A percentile compares a stretch with the other conserved stretches of the same genome.
Conservation (phyloP, 2,329 filamentous ascomycete species). For the Bisporella sp. region DNA sequence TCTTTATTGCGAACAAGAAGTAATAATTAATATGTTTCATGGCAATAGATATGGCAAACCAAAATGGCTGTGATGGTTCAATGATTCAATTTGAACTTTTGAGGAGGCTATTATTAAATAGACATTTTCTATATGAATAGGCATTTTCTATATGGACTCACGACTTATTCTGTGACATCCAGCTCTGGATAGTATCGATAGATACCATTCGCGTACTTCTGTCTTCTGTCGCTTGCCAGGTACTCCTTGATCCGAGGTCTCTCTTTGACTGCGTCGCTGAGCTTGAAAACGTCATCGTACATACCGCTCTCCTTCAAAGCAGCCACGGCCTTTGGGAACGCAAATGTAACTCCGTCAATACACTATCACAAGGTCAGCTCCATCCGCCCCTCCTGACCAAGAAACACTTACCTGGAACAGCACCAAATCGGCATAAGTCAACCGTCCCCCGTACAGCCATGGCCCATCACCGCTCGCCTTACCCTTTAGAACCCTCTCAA, state of each 20-base stretch:
- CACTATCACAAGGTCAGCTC: background rate
- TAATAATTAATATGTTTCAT: too few species aligned
- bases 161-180: background rate
- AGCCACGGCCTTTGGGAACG: constrained; percentile 62
- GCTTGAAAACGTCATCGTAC: constrained; percentile 54
- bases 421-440: constrained; percentile 61
- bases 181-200: background rate
- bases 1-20: too few species aligned
- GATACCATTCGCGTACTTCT: constrained; percentile 39
- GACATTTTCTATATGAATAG: background rate
- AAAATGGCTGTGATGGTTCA: too few species aligned
- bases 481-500: too few species aligned
- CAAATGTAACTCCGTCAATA: constrained; percentile 46
- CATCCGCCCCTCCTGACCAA: too few species aligned
- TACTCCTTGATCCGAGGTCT: constrained; percentile 62
- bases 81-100: too few species aligned
- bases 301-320: constrained; percentile 42
- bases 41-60: too few species aligned
- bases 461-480: constrained; percentile 24
- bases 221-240: constrained; percentile 55
- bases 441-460: constrained; percentile 56
- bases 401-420: constrained; percentile 7
- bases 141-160: background rate
- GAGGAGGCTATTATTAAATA: too few species aligned
- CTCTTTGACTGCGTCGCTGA: constrained; percentile 57